Evolutionary conservation across 495 filamentous ascomycete species (phyloP), one percentile per base, ranked within the genome.

Genomic region (Penicillium maclennaniae): DNA sequence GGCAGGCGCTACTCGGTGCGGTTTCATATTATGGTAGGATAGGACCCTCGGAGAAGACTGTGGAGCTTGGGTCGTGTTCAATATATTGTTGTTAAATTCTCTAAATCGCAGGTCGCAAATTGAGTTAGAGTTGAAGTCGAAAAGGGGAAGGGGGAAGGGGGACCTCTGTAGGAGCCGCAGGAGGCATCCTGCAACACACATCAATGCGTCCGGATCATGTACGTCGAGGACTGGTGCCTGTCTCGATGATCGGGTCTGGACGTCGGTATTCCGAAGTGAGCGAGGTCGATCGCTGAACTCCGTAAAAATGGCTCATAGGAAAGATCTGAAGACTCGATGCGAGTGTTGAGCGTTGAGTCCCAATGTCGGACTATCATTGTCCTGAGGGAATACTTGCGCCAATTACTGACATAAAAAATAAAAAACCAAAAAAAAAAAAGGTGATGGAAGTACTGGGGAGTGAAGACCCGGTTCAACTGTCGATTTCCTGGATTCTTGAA

Each of bases 21-120:
- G 48, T 59, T 53, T 59, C 49, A 59, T 55, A 38, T 48, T 7
- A 45, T 21, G 37, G 26, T 26, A 39, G 19, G 6, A 37, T 37
- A 20, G 37, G 9, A 16, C 20, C 20, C n/a, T 12, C n/a, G 16
- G 21, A 47, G 15, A 12, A 15, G 47, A 16, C 3, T 39, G 27
- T 26, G 39, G 38, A 37, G 47, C 50, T 39, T 46, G 50, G 49
- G 27, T 31, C 42, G 54, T 51, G 46, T 54, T 54, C 54, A 56
- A 60, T 60, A 60, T 49, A 60, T 51, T 56, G 53, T 31, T 9
- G 47, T 2, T 23, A 23, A 23, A 5, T 23, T 2, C 23, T 23
- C 23, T 2, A 23, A 5, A 5, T 23, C 23, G 23, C 23, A 23
- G 5, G 5, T 23, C 23, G 23, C 42, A 9, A 6, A 15, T 23